These are phyloP conservation scores for Tetrastigma voinierianum DNA, from an alignment of 164 flowering plant species.

Conservation along the genomic window DNA sequence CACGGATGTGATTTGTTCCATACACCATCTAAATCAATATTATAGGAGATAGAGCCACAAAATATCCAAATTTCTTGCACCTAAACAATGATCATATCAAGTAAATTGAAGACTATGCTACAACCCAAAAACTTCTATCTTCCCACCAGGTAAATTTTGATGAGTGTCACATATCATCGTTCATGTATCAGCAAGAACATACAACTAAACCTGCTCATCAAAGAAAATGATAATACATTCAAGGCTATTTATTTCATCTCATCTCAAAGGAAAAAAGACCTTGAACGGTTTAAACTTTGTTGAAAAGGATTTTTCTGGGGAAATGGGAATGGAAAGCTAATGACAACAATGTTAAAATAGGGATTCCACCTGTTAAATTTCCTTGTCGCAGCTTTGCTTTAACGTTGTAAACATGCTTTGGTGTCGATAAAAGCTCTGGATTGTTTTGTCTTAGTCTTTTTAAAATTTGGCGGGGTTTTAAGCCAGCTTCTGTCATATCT, in stretches of 20 bases:
- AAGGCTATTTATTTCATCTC: not conserved
- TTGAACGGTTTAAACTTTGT: not conserved
- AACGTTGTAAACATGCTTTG: constrained; percentile 44
- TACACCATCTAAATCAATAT: not conserved
- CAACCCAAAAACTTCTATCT: not conserved
- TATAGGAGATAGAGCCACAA: not conserved
- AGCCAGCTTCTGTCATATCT: constrained; percentile 47
- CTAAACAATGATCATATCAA: not conserved
- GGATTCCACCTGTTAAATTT: constrained; percentile 17
- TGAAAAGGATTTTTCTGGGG: not conserved
- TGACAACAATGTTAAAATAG: not conserved
- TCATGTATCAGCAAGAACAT: not conserved
- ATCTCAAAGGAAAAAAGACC: not conserved
- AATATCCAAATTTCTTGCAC: not conserved
- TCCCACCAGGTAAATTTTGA: not conserved
- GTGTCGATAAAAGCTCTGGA: constrained; percentile 40
- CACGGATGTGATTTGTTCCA: not conserved
- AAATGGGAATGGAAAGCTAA: not conserved
- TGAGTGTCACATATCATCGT: not conserved
- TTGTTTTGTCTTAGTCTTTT: constrained; percentile 38
- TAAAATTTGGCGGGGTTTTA: constrained; percentile 48
- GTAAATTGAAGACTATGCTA: no score
- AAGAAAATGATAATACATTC: not conserved
- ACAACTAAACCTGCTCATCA: not conserved
- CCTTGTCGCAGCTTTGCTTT: constrained; percentile 33